These are phyloP conservation scores for Starmerella apicola DNA, from an alignment of 805 yeast genomes.

Conservation along the genomic window DNA sequence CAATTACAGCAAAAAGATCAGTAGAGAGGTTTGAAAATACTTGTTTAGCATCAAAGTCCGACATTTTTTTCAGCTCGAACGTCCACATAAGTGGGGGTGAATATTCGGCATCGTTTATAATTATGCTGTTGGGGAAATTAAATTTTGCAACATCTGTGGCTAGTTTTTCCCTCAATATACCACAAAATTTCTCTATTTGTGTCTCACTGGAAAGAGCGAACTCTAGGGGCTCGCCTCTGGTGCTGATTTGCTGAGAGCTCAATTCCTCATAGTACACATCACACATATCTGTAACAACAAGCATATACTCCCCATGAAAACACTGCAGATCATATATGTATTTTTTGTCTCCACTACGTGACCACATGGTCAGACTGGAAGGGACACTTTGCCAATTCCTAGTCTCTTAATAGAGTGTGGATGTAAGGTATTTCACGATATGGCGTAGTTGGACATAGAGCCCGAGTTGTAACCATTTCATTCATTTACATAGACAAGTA, in stretches of 20 bases:
- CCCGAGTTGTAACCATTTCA: too few species aligned
- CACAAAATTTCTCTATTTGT: constrained; percentile 2
- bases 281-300: constrained; percentile 6
- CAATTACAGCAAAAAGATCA: constrained; percentile 2
- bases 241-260: neutral
- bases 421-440: neutral
- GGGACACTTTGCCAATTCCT: too few species aligned
- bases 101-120: neutral
- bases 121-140: neutral
- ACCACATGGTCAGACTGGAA: constrained; percentile 7
- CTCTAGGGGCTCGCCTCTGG: constrained; percentile 5
- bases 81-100: constrained; percentile 5
- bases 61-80: neutral
- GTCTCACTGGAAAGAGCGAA: constrained; percentile 6
- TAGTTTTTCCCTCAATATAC: neutral
- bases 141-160: neutral
- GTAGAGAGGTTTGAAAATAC: neutral
- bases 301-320: constrained; percentile 1
- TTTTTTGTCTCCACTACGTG: neutral
- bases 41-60: neutral
- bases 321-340: constrained; percentile 1
- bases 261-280: constrained; percentile 4
- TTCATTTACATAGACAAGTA: too few species aligned
- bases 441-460: too few species aligned
- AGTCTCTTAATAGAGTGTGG: too few species aligned